Base-by-base conservation (phyloP, 2,329 filamentous ascomycete species). In the Aspergillus sp. region DNA sequence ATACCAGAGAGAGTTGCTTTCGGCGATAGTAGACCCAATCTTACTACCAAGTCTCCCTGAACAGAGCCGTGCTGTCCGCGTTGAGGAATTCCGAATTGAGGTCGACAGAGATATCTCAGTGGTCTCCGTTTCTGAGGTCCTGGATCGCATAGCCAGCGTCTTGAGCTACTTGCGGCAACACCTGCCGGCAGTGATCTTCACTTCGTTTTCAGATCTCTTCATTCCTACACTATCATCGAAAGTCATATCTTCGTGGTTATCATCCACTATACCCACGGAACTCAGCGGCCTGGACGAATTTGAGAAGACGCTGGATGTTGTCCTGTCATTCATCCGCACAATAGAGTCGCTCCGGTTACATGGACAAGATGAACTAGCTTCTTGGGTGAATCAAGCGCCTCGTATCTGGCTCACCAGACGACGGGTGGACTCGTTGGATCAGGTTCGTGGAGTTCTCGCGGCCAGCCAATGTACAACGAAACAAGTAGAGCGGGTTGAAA, bases 371-470 rank as follows among this genome's bases (percentile, higher is more conserved):
- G 74, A 80, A 19, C 62, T 98, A 24, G 69, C 74, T 27, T 76
- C 84, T 15, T 98, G 91, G 89, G 78, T 85, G 0, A 74, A 79
- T 25, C 78, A 80, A 40, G 82, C 85, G 1, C 83, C 86, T 0
- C 76, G 77, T 36, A 78, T 86, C 15, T 98, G 91, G 91, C 71
- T 96, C 10, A 75, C 75, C 2, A 89, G 86, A 53, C 81, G 86
- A 43, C 78, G 83, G 48, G 86, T 93, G 49, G 77, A 72, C 20
- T 79, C 85, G 0, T 69, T 98, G 15, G 80, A 88, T 40, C 71
- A 74, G 20, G 77, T 93, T 8, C 76, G 91, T 15, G 72, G 63
- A 13, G 73, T 80, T 28, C 69, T 95, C 2, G 70, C 77, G 3
- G 64, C 66, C 32, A 83, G 81, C 6, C 71, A 89, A 24, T 78